Evolutionary conservation across 78 protist species (phyloP), one percentile per base, ranked within the genome.

Genomic region (Dictyostelium intermedium): DNA sequence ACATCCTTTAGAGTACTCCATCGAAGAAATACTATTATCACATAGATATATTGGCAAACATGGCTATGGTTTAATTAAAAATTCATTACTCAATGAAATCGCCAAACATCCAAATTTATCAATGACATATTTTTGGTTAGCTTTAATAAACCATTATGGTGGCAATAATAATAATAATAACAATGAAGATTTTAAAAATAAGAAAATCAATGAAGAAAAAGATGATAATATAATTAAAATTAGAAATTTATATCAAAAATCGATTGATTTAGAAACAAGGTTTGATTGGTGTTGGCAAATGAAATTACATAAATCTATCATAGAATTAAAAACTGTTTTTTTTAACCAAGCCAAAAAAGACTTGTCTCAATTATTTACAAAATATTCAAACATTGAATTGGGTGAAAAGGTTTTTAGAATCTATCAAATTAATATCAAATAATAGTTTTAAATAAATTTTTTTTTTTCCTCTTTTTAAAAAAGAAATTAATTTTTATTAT

Each of bases 121-220:
- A 43, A 34, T 81, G 23, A 10, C 73, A 5, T 61, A 89, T 69
- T 63, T 89, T 37, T 89, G 94, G 94, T n/a, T 80, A 25, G 86
- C 82, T 9, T 35, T 89, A 25, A 70, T 80, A 6, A 3, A 89
- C 16, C 76, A 80, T 27, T 77, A 89, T 70, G 16, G 35, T 27
- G 10, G 35, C 8, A 7, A 47, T 53, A n/a, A 23, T 8, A 13
- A 60, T 18, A 53, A 50, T 8, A 16, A n/a, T 47, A 47, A 47
- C 14, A 47, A 47, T 14, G 14, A 47, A 1, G 14, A 47, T 47
- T 14, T 25, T 41, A 27, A n/a, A 6, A 41, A 77, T 27, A 34
- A 30, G 13, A 73, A 73, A 14, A 34, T 23, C 7, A 63, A 63
- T 10, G 16, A 66, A 9, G 18, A 66, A 11, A 66, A 66, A 9